Conservation (phyloP, 148 eudicot genomes). For the Diospyros lotus region DNA sequence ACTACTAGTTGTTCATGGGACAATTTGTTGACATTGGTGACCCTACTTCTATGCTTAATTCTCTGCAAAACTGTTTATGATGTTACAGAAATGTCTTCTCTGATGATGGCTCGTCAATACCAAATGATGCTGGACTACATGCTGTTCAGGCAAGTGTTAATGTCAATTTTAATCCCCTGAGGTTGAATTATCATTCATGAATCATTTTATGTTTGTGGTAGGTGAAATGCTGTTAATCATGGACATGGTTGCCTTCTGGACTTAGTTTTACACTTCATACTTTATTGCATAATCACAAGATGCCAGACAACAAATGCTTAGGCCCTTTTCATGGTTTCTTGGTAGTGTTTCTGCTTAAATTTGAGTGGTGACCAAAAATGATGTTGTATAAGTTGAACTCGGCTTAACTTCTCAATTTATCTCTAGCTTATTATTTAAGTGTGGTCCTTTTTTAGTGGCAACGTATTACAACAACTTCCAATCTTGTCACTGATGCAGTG, state of each 20-base stretch:
- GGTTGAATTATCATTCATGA: background rate
- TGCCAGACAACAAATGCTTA: background rate
- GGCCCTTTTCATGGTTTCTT: background rate
- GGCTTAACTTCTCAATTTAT: background rate
- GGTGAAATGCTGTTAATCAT: background rate
- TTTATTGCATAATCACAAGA: background rate
- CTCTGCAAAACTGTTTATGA: slow-evolving; percentile 4
- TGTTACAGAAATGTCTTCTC: slow-evolving; percentile 71
- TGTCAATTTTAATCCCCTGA: slow-evolving; percentile 3
- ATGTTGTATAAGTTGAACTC: background rate
- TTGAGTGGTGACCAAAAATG: background rate
- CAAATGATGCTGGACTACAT: slow-evolving; percentile 60
- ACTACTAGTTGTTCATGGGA: background rate
- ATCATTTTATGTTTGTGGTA: background rate
- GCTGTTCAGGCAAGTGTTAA: slow-evolving; percentile 65
- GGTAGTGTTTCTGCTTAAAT: background rate
- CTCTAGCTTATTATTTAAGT: background rate
- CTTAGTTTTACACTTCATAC: no score
- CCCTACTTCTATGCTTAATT: background rate
- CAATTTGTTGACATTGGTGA: background rate
- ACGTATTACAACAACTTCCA: background rate
- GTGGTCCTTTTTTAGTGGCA: background rate
- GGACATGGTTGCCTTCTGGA: background rate
- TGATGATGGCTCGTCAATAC: slow-evolving; percentile 67
- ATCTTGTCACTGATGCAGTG: background rate